phyloP scores from a whole-genome alignment of 768 basidiomycete species.

The Fibroporia radiculosa region DNA sequence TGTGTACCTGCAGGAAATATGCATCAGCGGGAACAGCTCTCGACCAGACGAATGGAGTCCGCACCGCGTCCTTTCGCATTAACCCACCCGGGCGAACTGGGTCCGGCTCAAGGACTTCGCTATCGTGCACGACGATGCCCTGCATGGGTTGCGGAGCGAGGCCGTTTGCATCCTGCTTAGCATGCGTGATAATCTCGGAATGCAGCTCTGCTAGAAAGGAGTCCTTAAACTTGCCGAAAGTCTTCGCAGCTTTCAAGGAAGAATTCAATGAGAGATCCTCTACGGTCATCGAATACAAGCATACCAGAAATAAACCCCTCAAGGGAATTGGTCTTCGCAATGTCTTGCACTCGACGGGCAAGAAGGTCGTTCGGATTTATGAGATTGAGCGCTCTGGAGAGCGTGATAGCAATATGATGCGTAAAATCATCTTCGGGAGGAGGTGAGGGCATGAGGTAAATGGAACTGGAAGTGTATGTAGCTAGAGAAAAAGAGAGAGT shows the following conservation, averaged over 20 bases:
- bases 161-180: slow-evolving; percentile 53
- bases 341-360: slow-evolving; percentile 70
- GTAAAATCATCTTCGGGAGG: slow-evolving; percentile 44
- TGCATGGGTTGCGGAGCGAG: slow-evolving; percentile 44
- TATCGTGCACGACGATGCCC: slow-evolving; percentile 72
- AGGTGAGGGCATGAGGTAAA: too few species aligned
- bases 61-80: slow-evolving; percentile 55
- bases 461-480: too few species aligned
- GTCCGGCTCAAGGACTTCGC: slow-evolving; percentile 80
- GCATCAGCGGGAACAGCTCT: slow-evolving; percentile 1
- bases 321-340: slow-evolving; percentile 61
- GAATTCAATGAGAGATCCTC: background rate
- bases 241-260: slow-evolving; percentile 47
- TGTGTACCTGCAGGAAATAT: slow-evolving; percentile 51
- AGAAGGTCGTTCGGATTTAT: slow-evolving; percentile 81
- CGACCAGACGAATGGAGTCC: slow-evolving; percentile 12
- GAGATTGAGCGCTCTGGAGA: slow-evolving; percentile 73
- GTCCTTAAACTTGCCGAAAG: slow-evolving; percentile 83
- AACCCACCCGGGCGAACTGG: slow-evolving; percentile 73
- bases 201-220: slow-evolving; percentile 74
- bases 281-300: slow-evolving; percentile 9
- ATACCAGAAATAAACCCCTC: slow-evolving; percentile 64
- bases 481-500: too few species aligned
- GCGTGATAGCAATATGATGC: slow-evolving; percentile 67
- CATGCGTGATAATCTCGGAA: slow-evolving; percentile 68